Conservation (phyloP, 345 rosid species). For the Toxicodendron radicans region DNA sequence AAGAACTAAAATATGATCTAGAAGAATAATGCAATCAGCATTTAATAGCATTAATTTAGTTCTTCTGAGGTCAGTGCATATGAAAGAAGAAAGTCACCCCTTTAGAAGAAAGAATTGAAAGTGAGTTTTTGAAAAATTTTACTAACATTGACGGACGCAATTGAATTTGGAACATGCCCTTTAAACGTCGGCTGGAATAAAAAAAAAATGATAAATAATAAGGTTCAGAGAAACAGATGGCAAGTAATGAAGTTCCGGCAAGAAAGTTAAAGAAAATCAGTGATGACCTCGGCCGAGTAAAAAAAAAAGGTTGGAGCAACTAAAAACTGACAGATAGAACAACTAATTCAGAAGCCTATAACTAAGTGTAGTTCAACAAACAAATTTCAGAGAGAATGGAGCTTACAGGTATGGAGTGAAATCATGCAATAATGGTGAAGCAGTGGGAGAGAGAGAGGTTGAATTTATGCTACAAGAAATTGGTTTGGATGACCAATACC, state of each 20-base stretch:
- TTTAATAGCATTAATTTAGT: background rate
- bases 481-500: background rate
- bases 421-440: background rate
- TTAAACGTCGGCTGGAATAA: background rate
- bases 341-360: background rate
- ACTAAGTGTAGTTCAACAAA: background rate
- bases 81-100: background rate
- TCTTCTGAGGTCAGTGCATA: background rate
- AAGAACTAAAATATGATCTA: background rate
- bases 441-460: background rate
- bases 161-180: background rate
- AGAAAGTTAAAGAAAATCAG: background rate
- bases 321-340: no score
- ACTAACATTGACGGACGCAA: background rate
- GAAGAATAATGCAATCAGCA: background rate
- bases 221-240: background rate
- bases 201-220: background rate
- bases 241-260: background rate
- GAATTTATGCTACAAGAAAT: background rate
- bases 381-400: no score
- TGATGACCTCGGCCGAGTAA: no score
- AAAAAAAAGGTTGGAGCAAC: no score
- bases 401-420: no score
- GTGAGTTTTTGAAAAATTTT: background rate
- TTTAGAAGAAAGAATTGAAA: background rate